phyloP scores from a whole-genome alignment of 352 stramenopile genomes.

The Phytophthora meadii region DNA sequence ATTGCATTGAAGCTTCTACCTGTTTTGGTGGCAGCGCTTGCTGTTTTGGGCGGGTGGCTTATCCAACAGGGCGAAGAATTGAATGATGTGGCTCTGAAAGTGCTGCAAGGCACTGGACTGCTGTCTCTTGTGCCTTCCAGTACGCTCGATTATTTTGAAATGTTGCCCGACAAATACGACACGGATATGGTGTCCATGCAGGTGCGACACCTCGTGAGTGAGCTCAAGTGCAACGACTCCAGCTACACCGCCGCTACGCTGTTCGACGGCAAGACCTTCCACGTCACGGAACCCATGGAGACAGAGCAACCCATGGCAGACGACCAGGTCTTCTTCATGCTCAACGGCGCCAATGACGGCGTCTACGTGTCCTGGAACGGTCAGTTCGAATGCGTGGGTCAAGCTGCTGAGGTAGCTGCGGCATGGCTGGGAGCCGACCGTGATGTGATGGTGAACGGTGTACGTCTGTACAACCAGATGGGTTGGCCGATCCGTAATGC shows the following conservation, averaged over 20 bases:
- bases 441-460: slow-evolving; percentile 69
- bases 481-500: slow-evolving; percentile 60
- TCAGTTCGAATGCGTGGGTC: slow-evolving; percentile 62
- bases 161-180: slow-evolving; percentile 64
- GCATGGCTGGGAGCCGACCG: slow-evolving; percentile 69
- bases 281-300: slow-evolving; percentile 71
- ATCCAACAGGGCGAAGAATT: slow-evolving; percentile 17
- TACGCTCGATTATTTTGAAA: slow-evolving; percentile 4
- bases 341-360: slow-evolving; percentile 83
- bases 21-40: slow-evolving; percentile 19
- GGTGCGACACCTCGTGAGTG: slow-evolving; percentile 45
- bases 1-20: slow-evolving; percentile 27
- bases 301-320: slow-evolving; percentile 23
- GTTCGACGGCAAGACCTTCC: slow-evolving; percentile 40
- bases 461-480: slow-evolving; percentile 78
- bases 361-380: slow-evolving; percentile 84
- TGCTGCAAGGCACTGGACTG: slow-evolving; percentile 18
- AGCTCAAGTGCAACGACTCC: slow-evolving; percentile 42
- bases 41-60: slow-evolving; percentile 22
- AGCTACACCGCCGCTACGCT: slow-evolving; percentile 45
- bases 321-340: slow-evolving; percentile 84
- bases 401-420: slow-evolving; percentile 55
- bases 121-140: slow-evolving; percentile 9
- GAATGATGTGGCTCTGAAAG: slow-evolving; percentile 25
- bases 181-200: slow-evolving; percentile 54